A percentile compares a stretch with the other conserved stretches of the same genome.
Evolutionary conservation across 108 stramenopile species (phyloP).

Genomic region (Bacterosira constricta): DNA sequence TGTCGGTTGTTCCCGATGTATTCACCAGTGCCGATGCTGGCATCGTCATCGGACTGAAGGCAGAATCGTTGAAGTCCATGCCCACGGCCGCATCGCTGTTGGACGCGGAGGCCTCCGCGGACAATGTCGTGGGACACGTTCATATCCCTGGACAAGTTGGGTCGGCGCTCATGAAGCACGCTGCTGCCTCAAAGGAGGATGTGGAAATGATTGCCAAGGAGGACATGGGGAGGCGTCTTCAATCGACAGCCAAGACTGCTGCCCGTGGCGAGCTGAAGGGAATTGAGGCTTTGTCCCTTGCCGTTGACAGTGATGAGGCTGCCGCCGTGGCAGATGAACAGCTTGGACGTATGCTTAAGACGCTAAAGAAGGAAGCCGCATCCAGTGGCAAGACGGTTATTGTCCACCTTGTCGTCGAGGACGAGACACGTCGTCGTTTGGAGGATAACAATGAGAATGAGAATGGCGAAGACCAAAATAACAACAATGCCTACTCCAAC

Average conservation of each 20-base stretch:
- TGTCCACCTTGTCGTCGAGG: conserved; percentile 83
- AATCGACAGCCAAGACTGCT: conserved; percentile 20
- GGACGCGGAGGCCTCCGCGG: conserved; percentile 9
- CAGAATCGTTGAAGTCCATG: conserved; percentile 64
- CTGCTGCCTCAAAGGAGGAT: not conserved
- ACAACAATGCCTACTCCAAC: conserved; percentile 59
- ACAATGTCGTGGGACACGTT: conserved; percentile 68
- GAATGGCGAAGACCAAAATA: conserved; percentile 57
- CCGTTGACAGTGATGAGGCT: conserved; percentile 52
- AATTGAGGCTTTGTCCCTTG: conserved; percentile 60
- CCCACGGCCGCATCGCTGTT: conserved; percentile 50
- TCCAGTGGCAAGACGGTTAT: conserved; percentile 60
- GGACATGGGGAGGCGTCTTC: conserved; percentile 17
- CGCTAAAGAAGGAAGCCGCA: conserved; percentile 44
- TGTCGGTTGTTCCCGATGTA: conserved; percentile 87
- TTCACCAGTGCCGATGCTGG: conserved; percentile 71
- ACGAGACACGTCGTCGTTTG: conserved; percentile 60
- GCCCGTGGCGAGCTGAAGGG: conserved; percentile 15
- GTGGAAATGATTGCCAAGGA: conserved; percentile 17
- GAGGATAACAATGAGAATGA: conserved; percentile 47
- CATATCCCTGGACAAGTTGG: conserved; percentile 50
- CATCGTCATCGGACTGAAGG: conserved; percentile 66
- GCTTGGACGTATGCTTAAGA: conserved; percentile 50
- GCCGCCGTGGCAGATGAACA: conserved; percentile 59
- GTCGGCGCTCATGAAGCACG: conserved; percentile 24